phyloP scores from a whole-genome alignment of 2,329 filamentous ascomycete species.

The Colletotrichum sp. region DNA sequence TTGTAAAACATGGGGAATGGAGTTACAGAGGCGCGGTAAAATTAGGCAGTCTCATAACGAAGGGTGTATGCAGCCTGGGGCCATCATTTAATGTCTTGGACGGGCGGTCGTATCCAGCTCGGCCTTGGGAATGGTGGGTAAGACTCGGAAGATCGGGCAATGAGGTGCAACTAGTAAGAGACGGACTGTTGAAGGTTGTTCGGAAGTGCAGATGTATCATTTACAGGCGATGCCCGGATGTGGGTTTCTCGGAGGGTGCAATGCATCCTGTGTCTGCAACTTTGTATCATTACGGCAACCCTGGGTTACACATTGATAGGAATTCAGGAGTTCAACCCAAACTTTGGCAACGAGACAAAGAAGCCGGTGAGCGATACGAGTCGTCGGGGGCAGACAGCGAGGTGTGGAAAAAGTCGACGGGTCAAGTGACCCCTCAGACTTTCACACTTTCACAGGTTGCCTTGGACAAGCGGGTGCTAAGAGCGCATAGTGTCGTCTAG shows the following conservation, averaged over 20 bases:
- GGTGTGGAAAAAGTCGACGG: not conserved
- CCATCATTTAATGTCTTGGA: not conserved
- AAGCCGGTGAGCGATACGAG: not conserved
- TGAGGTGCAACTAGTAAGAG: not conserved
- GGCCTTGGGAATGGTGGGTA: not conserved
- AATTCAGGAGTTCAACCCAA: not conserved
- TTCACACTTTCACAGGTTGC: slow-evolving; percentile 21
- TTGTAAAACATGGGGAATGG: not conserved
- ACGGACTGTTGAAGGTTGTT: not conserved
- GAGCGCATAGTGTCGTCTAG: not conserved
- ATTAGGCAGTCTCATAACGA: not conserved
- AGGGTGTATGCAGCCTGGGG: not conserved
- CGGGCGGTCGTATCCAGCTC: not conserved
- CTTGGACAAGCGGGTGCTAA: not conserved
- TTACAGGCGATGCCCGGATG: not conserved
- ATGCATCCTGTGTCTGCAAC: not conserved
- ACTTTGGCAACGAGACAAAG: not conserved
- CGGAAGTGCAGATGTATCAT: not conserved
- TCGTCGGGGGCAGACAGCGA: not conserved
- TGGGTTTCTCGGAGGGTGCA: not conserved
- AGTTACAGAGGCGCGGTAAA: not conserved
- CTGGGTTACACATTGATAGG: not conserved
- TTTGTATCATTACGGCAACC: not conserved
- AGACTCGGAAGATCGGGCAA: not conserved
- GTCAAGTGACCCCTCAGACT: slow-evolving; percentile 17